phyloP scores from a whole-genome alignment of 495 filamentous ascomycete genomes.

The Lineolata rhizophorae region DNA sequence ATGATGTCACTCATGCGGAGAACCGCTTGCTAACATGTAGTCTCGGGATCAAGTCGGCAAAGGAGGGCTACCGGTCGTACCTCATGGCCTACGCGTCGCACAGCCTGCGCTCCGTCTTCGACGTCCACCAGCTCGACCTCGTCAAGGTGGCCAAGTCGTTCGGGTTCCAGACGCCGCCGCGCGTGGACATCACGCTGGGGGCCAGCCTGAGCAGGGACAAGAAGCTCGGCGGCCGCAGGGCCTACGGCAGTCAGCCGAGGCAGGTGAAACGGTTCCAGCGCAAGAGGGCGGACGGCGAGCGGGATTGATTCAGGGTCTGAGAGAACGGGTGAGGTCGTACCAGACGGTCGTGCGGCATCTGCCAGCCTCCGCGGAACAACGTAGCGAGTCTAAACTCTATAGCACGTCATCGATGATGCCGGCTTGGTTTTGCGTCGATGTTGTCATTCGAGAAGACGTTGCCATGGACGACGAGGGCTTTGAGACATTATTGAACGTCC shows the following conservation, averaged over 20 bases:
- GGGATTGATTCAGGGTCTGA: no score
- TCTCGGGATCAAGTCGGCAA: conserved; percentile 38
- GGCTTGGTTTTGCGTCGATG: no score
- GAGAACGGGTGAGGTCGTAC: no score
- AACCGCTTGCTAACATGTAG: no score
- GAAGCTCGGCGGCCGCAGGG: conserved; percentile 51
- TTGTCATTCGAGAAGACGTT: no score
- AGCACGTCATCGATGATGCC: no score
- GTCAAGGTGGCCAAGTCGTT: conserved; percentile 88
- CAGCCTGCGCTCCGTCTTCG: conserved; percentile 71
- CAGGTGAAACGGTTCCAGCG: conserved; percentile 15
- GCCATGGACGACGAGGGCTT: no score
- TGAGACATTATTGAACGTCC: no score
- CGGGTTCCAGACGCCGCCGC: conserved; percentile 71
- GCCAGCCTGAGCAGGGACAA: conserved; percentile 76
- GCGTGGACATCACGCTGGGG: conserved; percentile 73
- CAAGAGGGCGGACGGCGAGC: not conserved
- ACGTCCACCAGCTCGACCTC: conserved; percentile 82
- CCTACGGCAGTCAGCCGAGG: conserved; percentile 54
- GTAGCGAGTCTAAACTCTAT: no score
- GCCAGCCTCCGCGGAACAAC: no score
- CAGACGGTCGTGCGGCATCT: no score
- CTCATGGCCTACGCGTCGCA: conserved; percentile 89
- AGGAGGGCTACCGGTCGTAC: conserved; percentile 61
- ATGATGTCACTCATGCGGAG: no score